Base-by-base conservation (phyloP, 495 filamentous ascomycete genomes). In the Staphylotrichum tortipilum region DNA sequence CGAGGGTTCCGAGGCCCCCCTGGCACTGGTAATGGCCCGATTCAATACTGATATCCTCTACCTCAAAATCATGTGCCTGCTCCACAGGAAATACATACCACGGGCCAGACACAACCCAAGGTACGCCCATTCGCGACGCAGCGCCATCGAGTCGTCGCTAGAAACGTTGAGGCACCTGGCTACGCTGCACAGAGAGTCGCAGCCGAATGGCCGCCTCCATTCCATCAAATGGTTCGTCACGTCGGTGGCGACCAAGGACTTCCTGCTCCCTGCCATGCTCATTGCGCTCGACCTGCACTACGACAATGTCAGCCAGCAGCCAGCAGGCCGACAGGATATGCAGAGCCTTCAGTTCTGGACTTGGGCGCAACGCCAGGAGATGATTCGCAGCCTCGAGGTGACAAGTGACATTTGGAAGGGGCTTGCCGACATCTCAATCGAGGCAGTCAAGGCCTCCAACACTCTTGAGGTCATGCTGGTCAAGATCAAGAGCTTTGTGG, bases 241-340 rank as follows among this genome's bases (percentile, higher is more conserved):
- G 15, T 72, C 74, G 3, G 85, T 85, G 0, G 76, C 94, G 4
- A 87, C 88, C 15, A 85, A 82, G 40, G 91, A 97, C 56, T 94
- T 91, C 57, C 68, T 95, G 12, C 81, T 94, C 15, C 89, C 87
- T 1, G 85, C 87, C 3, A 95, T 95, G 88, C 81, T 95, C 48
- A 76, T 97, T 17, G 83, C 82, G 55, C 71, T 95, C 26, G 89
- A 94, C 53, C 71, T 95, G 29, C 73, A 78, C 50, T 74, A 70
- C 54, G 74, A 78, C 47, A 70, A 71, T 28, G 46, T 66, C 41
- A 58, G 68, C 3, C 48, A 62, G 46, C 42, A 53, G 45, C 54
- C 70, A 56, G 51, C 51, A 33, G 53, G 68, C 29, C 50, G 58
- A 47, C 52, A 65, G 55, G 53, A 68, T 50, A 59, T 67, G 3